Evolutionary conservation across 1,139 yeast genomes (phyloP), one percentile per base, ranked within the genome.

Genomic region (Sugiyamaella pinicola): DNA sequence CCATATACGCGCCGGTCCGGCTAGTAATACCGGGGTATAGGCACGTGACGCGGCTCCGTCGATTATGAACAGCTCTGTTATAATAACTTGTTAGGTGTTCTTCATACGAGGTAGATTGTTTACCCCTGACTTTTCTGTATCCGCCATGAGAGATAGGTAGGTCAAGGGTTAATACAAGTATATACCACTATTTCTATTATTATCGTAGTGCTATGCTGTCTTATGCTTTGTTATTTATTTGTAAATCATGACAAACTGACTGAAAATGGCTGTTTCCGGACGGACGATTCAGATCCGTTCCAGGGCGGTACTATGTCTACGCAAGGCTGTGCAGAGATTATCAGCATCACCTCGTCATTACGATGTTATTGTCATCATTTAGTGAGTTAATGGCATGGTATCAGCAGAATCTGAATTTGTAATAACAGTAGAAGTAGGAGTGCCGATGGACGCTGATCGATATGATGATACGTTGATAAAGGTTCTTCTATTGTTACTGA

Each of bases 1-100:
- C 44, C 44, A 40, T 40, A 26, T 26, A 34, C 44, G 19, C 42
- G 42, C n/a, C n/a, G n/a, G n/a, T n/a, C n/a, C n/a, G 28, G 29
- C 29, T 38, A 12, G 29, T 2, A 12, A n/a, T 7, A 6, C 35
- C 35, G 35, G 35, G 35, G 35, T 31, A 31, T 5, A 12, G 35
- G 26, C 42, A 38, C 42, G 42, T 38, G 42, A 38, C 40, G 7
- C 39, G 8, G 12, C 5, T 13, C 13, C 7, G 17, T n/a, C 13
- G 9, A 21, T 34, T 12, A 21, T 13, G 35, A 12, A 31, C 17
- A 10, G n/a, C n/a, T n/a, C n/a, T n/a, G n/a, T n/a, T n/a, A n/a
- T n/a, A n/a, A n/a, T n/a, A n/a, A n/a, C n/a, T n/a, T n/a, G n/a
- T n/a, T n/a, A n/a, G n/a, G n/a, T n/a, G n/a, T n/a, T n/a, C n/a